A percentile compares a stretch with the other conserved stretches of the same genome.
Conservation (phyloP, 2,329 filamentous ascomycete genomes). For the Biscogniauxia marginata region DNA sequence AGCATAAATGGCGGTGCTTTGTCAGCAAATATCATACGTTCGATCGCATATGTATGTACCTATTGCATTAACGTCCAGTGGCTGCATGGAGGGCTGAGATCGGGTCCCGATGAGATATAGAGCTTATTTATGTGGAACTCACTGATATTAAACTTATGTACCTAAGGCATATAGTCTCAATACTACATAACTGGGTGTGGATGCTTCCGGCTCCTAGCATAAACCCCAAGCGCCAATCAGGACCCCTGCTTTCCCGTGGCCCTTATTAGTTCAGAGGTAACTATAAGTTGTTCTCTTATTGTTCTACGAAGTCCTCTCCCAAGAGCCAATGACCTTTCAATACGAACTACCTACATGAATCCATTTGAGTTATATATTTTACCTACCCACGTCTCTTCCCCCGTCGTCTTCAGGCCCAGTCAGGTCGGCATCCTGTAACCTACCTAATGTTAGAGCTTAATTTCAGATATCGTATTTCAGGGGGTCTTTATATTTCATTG, state of each 20-base stretch:
- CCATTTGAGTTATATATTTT: neutral
- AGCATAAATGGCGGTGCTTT: neutral
- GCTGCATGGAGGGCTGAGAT: neutral
- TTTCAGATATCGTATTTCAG: no score
- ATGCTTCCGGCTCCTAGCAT: neutral
- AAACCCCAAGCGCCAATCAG: neutral
- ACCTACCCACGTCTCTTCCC: no score
- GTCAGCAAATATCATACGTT: neutral
- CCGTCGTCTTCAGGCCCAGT: no score
- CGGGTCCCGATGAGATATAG: neutral
- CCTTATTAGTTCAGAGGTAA: neutral
- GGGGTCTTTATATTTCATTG: no score
- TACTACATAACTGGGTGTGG: no score
- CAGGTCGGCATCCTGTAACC: no score
- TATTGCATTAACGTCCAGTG: neutral
- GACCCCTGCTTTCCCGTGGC: neutral
- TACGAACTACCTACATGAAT: neutral
- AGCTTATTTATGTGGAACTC: neutral
- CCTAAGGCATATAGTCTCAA: no score
- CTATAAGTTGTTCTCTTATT: neutral
- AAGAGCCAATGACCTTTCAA: neutral
- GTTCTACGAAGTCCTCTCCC: neutral
- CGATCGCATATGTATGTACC: neutral
- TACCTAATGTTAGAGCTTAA: no score
- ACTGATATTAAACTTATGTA: no score